A percentile compares a stretch with the other conserved stretches of the same genome.
These are phyloP conservation scores for Solanum paucissectum DNA, from an alignment of 257 asterid genomes.

Conservation along the genomic window DNA sequence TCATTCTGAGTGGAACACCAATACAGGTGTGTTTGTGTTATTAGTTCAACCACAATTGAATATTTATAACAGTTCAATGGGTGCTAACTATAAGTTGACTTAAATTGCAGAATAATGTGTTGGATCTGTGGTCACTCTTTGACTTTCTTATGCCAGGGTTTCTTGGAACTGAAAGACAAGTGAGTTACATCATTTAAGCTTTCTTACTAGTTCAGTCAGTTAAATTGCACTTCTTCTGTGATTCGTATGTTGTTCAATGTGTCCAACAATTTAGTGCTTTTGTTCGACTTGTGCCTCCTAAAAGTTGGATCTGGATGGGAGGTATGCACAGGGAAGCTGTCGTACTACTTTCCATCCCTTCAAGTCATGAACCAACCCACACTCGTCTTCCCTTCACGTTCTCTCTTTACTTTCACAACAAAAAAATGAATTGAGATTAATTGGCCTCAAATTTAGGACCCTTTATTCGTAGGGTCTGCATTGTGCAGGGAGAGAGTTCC, in stretches of 20 bases:
- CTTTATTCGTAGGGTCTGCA: background rate
- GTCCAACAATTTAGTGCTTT: background rate
- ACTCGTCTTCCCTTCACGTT: background rate
- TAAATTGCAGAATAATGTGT: conserved; percentile 84
- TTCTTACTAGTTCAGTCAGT: background rate
- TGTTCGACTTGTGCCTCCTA: background rate
- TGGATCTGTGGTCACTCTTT: conserved; percentile 98
- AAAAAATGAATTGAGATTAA: background rate
- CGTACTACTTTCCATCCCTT: background rate
- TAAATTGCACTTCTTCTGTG: background rate
- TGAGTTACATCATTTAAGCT: conserved; percentile 22
- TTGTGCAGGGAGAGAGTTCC: background rate
- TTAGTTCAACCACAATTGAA: conserved; percentile 5
- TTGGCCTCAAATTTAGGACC: background rate
- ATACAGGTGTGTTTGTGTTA: conserved; percentile 61
- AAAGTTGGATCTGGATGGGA: background rate
- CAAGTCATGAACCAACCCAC: background rate
- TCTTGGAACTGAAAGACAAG: conserved; percentile 99
- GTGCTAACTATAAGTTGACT: conserved; percentile 20
- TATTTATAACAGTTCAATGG: background rate
- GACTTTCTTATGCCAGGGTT: conserved; percentile 99
- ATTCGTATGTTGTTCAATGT: background rate
- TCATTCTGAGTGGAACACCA: conserved; percentile 96
- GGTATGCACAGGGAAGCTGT: background rate
- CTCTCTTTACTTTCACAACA: background rate